Evolutionary conservation across 371 early-diverging fungal genomes (phyloP), one percentile per base, ranked within the genome.

Genomic region (Apophysomyces ossiformis): DNA sequence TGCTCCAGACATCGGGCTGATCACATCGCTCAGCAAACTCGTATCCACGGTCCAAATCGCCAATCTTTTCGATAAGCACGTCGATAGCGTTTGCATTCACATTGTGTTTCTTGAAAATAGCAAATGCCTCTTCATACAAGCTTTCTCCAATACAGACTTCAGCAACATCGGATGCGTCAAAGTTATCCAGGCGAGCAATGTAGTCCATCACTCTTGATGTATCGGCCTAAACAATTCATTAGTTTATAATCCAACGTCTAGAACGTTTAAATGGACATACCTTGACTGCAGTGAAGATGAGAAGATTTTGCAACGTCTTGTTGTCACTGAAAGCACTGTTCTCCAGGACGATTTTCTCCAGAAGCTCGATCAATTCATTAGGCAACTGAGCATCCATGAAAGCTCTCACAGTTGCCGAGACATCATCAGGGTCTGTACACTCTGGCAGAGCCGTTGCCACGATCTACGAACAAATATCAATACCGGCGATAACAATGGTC

Each of bases 331-430:
- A 99, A 11, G 94, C 89, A 21, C 94, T 88, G 61, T 85, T 87
- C 70, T 96, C 97, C 58, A 98, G 81, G 1, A 99, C 91, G 71
- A 99, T 85, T 88, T 97, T 97, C 75, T 98, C 98, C 66, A 99
- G 78, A 13, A 99, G 83, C 77, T 95, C 97, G 66, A 99, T 95
- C 65, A 99, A 85, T 79, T 98, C 98, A 60, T 93, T 90, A 12
- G 98, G 96, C 37, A 99, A 86, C 60, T 94, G 92, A 35, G 98
- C 97, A 32, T 90, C 90, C 97, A 99, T 98, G 69, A 99, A 98
- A 1, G 98, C 98, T 84, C 97, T 98, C 67, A 99, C 99, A 16
- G 97, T 92, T 54, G 90, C 81, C 2, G 98, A 97, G 2, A 99
- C 98, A 75, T 97, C 96, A 72, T 99, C 99, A 43, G 98, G 96